A percentile compares a stretch with the other conserved stretches of the same genome.
These are phyloP conservation scores for Lithohypha guttulata DNA, from an alignment of 2,329 filamentous ascomycete genomes.

Conservation along the genomic window DNA sequence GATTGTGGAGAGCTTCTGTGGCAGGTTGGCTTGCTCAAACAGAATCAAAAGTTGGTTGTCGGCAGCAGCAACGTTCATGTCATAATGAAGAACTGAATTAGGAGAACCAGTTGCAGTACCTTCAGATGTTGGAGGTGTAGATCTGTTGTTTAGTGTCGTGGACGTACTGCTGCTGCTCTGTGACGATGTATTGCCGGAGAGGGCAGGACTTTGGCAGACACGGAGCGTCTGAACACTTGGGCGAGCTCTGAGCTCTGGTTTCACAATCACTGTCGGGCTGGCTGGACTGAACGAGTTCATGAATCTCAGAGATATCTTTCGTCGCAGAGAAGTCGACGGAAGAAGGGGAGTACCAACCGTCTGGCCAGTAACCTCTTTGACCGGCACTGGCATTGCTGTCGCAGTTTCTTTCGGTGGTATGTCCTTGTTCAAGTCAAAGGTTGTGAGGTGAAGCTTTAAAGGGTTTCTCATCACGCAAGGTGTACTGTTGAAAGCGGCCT, in stretches of 20 bases:
- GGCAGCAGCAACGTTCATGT: conserved; percentile 10
- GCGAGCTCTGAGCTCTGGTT: conserved; percentile 15
- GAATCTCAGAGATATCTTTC: conserved; percentile 1
- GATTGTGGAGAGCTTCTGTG: conserved; percentile 15
- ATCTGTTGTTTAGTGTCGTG: conserved; percentile 9
- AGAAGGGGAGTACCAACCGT: not conserved
- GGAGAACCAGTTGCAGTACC: conserved; percentile 11
- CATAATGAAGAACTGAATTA: conserved; percentile 10
- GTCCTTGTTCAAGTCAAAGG: not conserved
- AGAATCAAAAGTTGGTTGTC: conserved; percentile 8
- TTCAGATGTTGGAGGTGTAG: conserved; percentile 17
- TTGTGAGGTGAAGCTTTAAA: conserved; percentile 1
- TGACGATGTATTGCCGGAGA: not conserved
- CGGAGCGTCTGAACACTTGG: conserved; percentile 18
- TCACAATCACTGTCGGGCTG: conserved; percentile 16
- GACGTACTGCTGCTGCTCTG: conserved; percentile 14
- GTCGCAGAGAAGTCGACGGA: not conserved
- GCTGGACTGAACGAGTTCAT: not conserved
- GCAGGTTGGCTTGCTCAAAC: not conserved
- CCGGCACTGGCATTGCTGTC: not conserved
- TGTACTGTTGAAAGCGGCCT: conserved; percentile 1
- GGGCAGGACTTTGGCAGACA: conserved; percentile 7
- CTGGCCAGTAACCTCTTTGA: not conserved
- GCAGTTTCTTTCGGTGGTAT: not conserved
- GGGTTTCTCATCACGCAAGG: conserved; percentile 2